These are phyloP conservation scores for Terana coerulea DNA, from an alignment of 768 basidiomycete species.

Conservation along the genomic window DNA sequence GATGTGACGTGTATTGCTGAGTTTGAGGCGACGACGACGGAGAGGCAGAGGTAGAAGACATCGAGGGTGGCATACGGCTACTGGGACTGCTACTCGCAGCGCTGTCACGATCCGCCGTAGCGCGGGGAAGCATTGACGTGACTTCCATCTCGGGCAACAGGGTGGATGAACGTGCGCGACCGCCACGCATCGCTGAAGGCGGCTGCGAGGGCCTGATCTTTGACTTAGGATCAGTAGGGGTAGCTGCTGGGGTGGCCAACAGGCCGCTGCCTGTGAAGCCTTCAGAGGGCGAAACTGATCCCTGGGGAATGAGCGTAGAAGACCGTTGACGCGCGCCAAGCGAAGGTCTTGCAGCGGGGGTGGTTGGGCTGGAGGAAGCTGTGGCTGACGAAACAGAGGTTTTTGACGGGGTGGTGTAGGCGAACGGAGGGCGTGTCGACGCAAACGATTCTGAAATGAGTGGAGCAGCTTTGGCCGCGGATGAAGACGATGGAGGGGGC, in stretches of 20 bases:
- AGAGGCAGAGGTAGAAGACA: not conserved
- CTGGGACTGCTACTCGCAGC: not conserved
- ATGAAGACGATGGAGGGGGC: not conserved
- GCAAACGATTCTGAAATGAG: conserved; percentile 1
- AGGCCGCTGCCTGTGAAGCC: conserved; percentile 26
- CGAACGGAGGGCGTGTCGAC: not conserved
- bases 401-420: not conserved
- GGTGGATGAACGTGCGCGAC: conserved; percentile 5
- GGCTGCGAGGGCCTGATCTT: not conserved
- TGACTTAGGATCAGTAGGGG: not conserved
- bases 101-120: not conserved
- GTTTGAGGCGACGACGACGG: not conserved
- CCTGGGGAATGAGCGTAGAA: conserved; percentile 18
- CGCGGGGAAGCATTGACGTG: not conserved
- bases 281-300: conserved; percentile 7
- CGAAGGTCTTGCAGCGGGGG: not conserved
- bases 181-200: not conserved
- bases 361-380: not conserved
- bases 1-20: not conserved
- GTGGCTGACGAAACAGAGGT: not conserved
- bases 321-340: conserved; percentile 7
- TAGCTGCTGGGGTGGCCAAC: conserved; percentile 11
- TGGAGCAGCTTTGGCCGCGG: not conserved
- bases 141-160: conserved; percentile 9
- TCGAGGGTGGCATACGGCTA: conserved; percentile 8